Percentiles rank a stretch among this genome's conserved stretches.
Conservation (phyloP, 257 asterid species). For the Gentiana straminea region DNA sequence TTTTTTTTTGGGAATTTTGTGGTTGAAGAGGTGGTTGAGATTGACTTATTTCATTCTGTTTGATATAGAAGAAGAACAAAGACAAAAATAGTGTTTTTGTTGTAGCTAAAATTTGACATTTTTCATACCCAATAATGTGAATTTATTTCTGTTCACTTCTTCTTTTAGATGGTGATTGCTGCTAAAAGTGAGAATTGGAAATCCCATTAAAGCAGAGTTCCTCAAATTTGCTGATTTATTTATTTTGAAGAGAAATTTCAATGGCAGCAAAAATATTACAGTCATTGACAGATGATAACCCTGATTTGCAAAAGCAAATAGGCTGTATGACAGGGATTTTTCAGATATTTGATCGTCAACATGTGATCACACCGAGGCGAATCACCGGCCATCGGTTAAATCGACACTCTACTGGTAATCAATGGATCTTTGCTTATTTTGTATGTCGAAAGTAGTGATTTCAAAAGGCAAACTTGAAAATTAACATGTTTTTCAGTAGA, state of each 20-base stretch:
- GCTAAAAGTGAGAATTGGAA: constrained; percentile 1
- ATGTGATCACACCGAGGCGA: constrained; percentile 40
- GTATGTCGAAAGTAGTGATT: too few relatives aligned
- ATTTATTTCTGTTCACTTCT: too few relatives aligned
- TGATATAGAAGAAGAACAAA: constrained; percentile 6
- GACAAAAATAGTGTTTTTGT: background rate
- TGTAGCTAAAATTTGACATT: background rate
- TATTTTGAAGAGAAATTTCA: constrained; percentile 9
- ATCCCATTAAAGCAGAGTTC: background rate
- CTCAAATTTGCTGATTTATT: constrained; percentile 10
- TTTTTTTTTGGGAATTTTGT: constrained; percentile 1
- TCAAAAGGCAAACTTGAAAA: too few relatives aligned
- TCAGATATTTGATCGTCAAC: constrained; percentile 76
- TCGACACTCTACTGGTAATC: constrained; percentile 42
- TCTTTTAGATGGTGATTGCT: too few relatives aligned
- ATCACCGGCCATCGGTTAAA: constrained; percentile 32
- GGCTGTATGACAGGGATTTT: constrained; percentile 92
- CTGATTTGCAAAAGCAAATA: constrained; percentile 77
- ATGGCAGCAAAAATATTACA: constrained; percentile 87
- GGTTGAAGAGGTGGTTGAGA: constrained; percentile 5
- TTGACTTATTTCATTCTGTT: constrained; percentile 8
- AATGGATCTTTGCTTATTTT: too few relatives aligned
- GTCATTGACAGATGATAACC: constrained; percentile 70
- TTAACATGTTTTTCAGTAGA: too few relatives aligned
- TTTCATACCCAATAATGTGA: too few relatives aligned